These are phyloP conservation scores for Coleophoma crateriformis DNA, from an alignment of 2,329 filamentous ascomycete genomes.

Conservation along the genomic window DNA sequence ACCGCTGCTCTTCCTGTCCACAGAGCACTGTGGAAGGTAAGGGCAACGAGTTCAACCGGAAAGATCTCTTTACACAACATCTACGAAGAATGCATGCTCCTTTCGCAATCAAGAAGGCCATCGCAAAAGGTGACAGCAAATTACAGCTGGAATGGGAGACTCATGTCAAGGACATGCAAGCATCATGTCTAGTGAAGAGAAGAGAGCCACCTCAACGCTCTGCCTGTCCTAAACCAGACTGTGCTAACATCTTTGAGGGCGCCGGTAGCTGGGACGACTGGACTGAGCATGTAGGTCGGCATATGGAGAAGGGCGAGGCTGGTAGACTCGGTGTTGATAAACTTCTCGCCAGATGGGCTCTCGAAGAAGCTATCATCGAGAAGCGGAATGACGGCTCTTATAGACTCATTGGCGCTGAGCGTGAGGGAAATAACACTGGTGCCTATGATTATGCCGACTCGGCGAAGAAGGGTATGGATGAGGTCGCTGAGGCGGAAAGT, in stretches of 20 bases:
- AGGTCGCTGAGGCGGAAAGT: slow-evolving; percentile 17
- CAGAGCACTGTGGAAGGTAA: slow-evolving; percentile 48
- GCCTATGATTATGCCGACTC: slow-evolving; percentile 29
- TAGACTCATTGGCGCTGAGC: slow-evolving; percentile 41
- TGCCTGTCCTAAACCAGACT: slow-evolving; percentile 67
- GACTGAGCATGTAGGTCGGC: slow-evolving; percentile 86
- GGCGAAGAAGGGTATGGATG: slow-evolving; percentile 18
- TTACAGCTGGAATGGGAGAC: slow-evolving; percentile 58
- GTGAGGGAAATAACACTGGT: slow-evolving; percentile 23
- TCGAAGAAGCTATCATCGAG: slow-evolving; percentile 60
- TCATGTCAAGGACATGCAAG: slow-evolving; percentile 65
- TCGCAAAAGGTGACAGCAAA: slow-evolving; percentile 52
- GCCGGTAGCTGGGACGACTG: slow-evolving; percentile 78
- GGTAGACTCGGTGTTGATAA: slow-evolving; percentile 50
- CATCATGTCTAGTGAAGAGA: slow-evolving; percentile 66
- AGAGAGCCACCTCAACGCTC: slow-evolving; percentile 66
- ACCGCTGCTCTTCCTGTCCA: slow-evolving; percentile 58
- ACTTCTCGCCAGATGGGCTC: slow-evolving; percentile 54
- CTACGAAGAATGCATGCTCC: slow-evolving; percentile 88
- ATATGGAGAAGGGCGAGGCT: slow-evolving; percentile 73
- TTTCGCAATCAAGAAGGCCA: slow-evolving; percentile 53
- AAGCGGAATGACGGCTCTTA: slow-evolving; percentile 50
- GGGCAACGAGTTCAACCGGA: slow-evolving; percentile 79
- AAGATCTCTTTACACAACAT: slow-evolving; percentile 94
- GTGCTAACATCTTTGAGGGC: slow-evolving; percentile 65